Base-by-base conservation (phyloP, 2,329 filamentous ascomycete genomes). In the Apiospora arundinis region DNA sequence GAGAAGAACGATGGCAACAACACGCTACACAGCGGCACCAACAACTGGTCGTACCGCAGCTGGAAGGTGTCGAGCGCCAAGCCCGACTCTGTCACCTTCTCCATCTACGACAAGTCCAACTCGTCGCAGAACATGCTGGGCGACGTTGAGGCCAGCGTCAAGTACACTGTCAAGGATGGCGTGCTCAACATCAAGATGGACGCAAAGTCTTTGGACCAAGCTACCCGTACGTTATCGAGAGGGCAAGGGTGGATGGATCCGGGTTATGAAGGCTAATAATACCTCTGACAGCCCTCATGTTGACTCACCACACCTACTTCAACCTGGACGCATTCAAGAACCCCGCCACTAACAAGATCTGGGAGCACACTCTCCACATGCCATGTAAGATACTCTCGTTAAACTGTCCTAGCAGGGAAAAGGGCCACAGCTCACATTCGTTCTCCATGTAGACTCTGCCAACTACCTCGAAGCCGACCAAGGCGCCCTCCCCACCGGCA, bases 271-370 rank as follows among this genome's bases (percentile, higher is more conserved):
- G 11, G 32, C 45, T 44, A 72, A 73, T 72, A 72, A 11, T 66
- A 25, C 49, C 82, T 44, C 45, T 44, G 14, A 70, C 25, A 83
- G 82, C 90, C 1, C 86, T 92, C 77, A 90, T 92, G 87, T 83
- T 92, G 56, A 90, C 87, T 44, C 89, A 90, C 60, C 90, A 92
- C 80, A 89, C 88, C 67, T 92, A 92, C 84, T 92, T 91, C 87
- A 92, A 92, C 80, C 84, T 92, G 32, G 90, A 92, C 75, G 90
- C 87, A 18, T 92, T 89, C 81, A 86, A 85, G 74, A 88, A 91
- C 78, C 86, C 89, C 1, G 81, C 84, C 42, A 87, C 87, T 4
- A 79, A 85, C 48, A 84, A 85, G 52, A 84, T 90, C 72, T 87
- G 89, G 79, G 89, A 91, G 80, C 87, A 92, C 81, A 91, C 87